Evolutionary conservation across 129 eudicot genomes (phyloP).

Genomic region (Lactuca sativa): DNA sequence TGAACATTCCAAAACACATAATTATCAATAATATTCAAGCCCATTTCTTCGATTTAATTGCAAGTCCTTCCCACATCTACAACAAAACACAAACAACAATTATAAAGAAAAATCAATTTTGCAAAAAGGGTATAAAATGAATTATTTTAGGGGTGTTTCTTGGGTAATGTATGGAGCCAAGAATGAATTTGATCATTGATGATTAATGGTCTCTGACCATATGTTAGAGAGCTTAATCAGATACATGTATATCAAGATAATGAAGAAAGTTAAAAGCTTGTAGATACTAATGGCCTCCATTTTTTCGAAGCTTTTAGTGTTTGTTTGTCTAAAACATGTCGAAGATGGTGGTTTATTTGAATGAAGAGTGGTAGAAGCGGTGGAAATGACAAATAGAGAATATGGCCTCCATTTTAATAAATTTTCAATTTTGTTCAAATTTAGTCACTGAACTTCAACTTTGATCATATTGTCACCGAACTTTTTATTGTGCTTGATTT

Average conservation of each 20-base stretch:
- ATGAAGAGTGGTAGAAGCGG: slow-evolving; percentile 11
- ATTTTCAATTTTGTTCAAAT: too few species aligned
- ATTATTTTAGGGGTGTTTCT: slow-evolving; percentile 88
- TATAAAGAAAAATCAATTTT: neutral
- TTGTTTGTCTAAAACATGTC: neutral
- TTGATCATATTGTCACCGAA: too few species aligned
- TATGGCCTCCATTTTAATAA: too few species aligned
- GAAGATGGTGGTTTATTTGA: neutral
- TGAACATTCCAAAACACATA: slow-evolving; percentile 96
- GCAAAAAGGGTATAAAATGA: neutral
- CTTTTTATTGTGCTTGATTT: too few species aligned
- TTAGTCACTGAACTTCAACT: too few species aligned
- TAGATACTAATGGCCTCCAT: slow-evolving; percentile 29
- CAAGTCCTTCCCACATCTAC: slow-evolving; percentile 99
- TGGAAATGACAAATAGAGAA: slow-evolving; percentile 13
- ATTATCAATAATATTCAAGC: slow-evolving; percentile 87
- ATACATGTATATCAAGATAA: slow-evolving; percentile 25
- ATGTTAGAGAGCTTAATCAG: slow-evolving; percentile 51
- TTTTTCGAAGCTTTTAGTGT: neutral
- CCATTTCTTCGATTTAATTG: slow-evolving; percentile 74
- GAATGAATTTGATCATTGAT: slow-evolving; percentile 77
- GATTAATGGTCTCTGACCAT: slow-evolving; percentile 67
- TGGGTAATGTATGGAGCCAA: slow-evolving; percentile 95
- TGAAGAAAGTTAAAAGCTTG: slow-evolving; percentile 34
- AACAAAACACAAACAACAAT: slow-evolving; percentile 9